These are phyloP conservation scores for Colletotrichum camelliae DNA, from an alignment of 2,329 filamentous ascomycete species.

Conservation along the genomic window DNA sequence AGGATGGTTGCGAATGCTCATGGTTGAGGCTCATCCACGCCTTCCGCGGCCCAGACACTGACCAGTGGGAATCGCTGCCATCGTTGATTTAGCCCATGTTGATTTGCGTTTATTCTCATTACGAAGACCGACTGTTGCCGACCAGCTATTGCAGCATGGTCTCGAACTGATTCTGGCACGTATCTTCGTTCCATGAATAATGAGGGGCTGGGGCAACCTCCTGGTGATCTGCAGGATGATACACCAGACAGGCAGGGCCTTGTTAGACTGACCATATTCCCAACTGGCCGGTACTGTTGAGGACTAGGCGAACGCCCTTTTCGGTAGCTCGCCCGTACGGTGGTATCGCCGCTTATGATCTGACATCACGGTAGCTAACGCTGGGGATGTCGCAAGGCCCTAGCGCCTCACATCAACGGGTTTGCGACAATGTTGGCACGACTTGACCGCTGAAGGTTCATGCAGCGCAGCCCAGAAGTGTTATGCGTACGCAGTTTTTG, in stretches of 20 bases:
- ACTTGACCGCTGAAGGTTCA: background rate
- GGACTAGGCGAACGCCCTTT: constrained; percentile 2
- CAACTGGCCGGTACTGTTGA: constrained; percentile 14
- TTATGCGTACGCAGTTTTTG: background rate
- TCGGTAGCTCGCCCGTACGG: constrained; percentile 6
- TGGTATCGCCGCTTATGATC: background rate
- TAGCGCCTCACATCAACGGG: background rate
- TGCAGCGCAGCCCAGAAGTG: background rate
- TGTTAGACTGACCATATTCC: constrained; percentile 3
- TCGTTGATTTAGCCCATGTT: background rate
- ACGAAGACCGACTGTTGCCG: background rate
- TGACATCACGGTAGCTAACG: background rate
- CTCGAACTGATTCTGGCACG: background rate
- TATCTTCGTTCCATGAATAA: background rate
- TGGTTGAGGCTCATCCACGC: constrained; percentile 5
- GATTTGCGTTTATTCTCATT: background rate
- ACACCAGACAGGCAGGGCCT: constrained; percentile 5
- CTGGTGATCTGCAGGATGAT: constrained; percentile 8
- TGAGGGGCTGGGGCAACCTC: background rate
- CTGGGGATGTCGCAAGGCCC: background rate
- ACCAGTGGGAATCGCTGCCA: background rate
- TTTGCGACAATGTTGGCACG: constrained; percentile 7
- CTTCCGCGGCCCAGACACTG: background rate
- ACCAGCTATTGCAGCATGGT: background rate
- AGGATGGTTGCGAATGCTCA: background rate